Percentiles rank a stretch among this genome's conserved stretches.
phyloP scores from a whole-genome alignment of 2,329 filamentous ascomycete species.

The Diaporthe destruens region DNA sequence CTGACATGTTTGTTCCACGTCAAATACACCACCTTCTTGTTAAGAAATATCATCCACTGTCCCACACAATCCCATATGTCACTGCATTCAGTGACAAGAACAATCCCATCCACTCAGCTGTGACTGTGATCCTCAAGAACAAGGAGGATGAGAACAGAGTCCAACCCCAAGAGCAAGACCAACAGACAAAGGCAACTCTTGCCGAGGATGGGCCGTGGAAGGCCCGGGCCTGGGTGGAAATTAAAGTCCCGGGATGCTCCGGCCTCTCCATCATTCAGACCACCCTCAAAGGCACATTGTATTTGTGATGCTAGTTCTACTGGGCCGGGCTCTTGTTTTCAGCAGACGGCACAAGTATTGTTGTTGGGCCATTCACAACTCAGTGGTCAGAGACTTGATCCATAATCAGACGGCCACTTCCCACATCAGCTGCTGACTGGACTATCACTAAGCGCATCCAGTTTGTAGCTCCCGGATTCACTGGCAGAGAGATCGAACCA shows the following conservation, averaged over 20 bases:
- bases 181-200: not conserved
- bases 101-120: not conserved
- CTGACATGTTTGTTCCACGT: slow-evolving; percentile 19
- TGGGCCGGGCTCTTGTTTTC: not conserved
- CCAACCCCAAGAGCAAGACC: not conserved
- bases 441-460: not conserved
- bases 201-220: slow-evolving; percentile 12
- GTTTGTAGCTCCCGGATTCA: not conserved
- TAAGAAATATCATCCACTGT: not conserved
- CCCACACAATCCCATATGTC: not conserved
- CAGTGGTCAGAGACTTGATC: not conserved
- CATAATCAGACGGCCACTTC: not conserved
- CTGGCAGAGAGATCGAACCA: not conserved
- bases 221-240: slow-evolving; percentile 14
- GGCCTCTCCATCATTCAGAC: slow-evolving; percentile 1
- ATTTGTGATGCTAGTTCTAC: not conserved
- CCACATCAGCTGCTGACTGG: not conserved
- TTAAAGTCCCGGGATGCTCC: slow-evolving; percentile 32
- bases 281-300: not conserved
- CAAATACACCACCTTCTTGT: not conserved
- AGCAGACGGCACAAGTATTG: not conserved
- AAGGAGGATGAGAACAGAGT: not conserved
- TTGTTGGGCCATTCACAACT: not conserved
- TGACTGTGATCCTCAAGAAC: not conserved
- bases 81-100: not conserved